These are phyloP conservation scores for Elsinoe ampelina DNA, from an alignment of 2,329 filamentous ascomycete species.

Conservation along the genomic window DNA sequence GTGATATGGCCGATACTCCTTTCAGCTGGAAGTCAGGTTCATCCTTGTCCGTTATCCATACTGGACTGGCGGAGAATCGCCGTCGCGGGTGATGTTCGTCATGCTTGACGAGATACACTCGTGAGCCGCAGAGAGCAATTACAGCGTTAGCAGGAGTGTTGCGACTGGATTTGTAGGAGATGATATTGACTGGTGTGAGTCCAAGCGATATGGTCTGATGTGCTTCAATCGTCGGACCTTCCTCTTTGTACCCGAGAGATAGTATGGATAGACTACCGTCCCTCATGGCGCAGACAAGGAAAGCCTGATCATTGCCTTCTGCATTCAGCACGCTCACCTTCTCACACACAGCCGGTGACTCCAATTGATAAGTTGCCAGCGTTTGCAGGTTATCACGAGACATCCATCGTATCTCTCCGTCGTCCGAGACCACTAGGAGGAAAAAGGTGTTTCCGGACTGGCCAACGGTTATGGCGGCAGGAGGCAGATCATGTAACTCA, in stretches of 20 bases:
- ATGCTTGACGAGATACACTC: conserved; percentile 26
- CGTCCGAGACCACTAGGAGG: background rate
- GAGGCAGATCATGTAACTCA: no score
- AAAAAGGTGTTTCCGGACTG: background rate
- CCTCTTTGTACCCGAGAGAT: conserved; percentile 11
- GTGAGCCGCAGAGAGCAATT: conserved; percentile 30
- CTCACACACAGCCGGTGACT: background rate
- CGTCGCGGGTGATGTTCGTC: no score
- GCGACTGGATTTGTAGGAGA: background rate
- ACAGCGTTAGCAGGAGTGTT: conserved; percentile 18
- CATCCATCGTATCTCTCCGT: background rate
- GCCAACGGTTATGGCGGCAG: background rate
- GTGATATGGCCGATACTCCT: conserved; percentile 25
- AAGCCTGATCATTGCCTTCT: no score
- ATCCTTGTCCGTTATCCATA: conserved; percentile 28
- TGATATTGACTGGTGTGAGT: conserved; percentile 15
- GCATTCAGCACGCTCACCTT: background rate
- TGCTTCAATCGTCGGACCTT: background rate
- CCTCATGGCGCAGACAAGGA: conserved; percentile 30
- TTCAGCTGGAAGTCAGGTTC: conserved; percentile 26
- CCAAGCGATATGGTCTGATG: conserved; percentile 11
- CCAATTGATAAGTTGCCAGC: background rate
- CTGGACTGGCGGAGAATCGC: background rate
- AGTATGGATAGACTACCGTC: conserved; percentile 23
- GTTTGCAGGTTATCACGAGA: background rate